Conservation (phyloP, 1,284 basidiomycete genomes). For the Trametes sp. region DNA sequence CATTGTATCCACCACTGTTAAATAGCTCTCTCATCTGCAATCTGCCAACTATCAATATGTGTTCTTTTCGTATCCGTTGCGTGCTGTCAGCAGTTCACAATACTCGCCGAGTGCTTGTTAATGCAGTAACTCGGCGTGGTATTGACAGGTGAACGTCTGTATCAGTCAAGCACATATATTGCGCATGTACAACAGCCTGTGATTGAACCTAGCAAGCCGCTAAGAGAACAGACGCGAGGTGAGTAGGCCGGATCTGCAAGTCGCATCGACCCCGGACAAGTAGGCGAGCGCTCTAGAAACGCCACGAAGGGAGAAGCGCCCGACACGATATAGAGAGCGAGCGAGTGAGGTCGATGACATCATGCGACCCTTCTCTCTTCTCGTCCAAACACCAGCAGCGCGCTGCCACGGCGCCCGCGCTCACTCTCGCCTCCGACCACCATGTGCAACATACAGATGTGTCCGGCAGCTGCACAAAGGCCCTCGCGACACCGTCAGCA, state of each 20-base stretch:
- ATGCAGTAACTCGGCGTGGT: no score
- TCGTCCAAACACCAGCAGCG: conserved; percentile 17
- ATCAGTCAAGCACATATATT: no score
- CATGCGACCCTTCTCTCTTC: conserved; percentile 26
- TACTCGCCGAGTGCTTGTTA: no score
- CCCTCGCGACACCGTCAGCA: conserved; percentile 18
- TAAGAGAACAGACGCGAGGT: no score
- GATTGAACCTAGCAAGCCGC: no score
- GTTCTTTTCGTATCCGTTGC: background rate
- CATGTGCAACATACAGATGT: background rate
- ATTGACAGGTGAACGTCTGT: no score
- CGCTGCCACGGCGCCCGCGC: conserved; percentile 8
- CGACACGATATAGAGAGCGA: background rate
- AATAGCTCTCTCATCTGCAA: conserved; percentile 11
- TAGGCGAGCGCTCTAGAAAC: background rate
- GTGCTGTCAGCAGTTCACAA: background rate
- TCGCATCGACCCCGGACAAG: no score
- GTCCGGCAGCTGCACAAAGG: conserved; percentile 15
- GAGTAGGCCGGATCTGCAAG: no score
- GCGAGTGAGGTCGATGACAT: conserved; percentile 7
- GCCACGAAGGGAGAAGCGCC: conserved; percentile 6
- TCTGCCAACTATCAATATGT: background rate
- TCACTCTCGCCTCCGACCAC: conserved; percentile 10
- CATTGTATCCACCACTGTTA: conserved; percentile 30
- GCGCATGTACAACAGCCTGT: no score